These are phyloP conservation scores for Flaveria bidentis DNA, from an alignment of 129 eudicot species.

Conservation along the genomic window DNA sequence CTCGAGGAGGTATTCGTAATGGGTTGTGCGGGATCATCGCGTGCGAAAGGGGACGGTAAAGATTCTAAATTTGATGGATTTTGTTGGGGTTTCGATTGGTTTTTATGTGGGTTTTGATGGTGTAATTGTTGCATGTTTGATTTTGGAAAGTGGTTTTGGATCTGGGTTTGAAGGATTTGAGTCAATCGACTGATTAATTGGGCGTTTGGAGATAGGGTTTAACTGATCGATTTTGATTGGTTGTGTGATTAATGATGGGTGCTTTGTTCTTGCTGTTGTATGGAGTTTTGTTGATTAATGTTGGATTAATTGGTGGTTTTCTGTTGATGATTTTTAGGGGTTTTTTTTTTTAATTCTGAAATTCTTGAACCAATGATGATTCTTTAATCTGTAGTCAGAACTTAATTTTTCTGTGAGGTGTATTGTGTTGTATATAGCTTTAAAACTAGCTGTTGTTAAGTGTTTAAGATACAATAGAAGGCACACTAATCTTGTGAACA, in stretches of 20 bases:
- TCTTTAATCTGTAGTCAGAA: not conserved
- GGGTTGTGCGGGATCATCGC: constrained; percentile 43
- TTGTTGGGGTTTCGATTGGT: constrained; percentile 6
- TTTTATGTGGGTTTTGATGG: no score
- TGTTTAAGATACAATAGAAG: not conserved
- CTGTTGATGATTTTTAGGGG: not conserved
- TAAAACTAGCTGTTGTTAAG: not conserved
- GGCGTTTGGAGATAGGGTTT: constrained; percentile 18
- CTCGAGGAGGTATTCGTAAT: constrained; percentile 23
- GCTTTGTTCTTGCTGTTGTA: constrained; percentile 9
- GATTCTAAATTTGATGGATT: constrained; percentile 6
- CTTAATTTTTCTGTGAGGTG: not conserved
- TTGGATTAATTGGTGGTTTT: constrained; percentile 1
- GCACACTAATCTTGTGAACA: not conserved
- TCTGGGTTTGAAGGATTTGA: not conserved
- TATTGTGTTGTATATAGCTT: not conserved
- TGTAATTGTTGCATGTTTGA: constrained; percentile 8
- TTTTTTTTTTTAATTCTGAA: not conserved
- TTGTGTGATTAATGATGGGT: not conserved
- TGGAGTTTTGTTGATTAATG: not conserved
- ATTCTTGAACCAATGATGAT: not conserved
- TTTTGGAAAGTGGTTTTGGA: not conserved
- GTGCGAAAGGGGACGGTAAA: constrained; percentile 35
- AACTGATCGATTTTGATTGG: constrained; percentile 12
- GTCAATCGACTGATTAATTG: constrained; percentile 16